These are phyloP conservation scores for Chlorella sp. DNA, from an alignment of 139 green algal species.

Conservation along the genomic window DNA sequence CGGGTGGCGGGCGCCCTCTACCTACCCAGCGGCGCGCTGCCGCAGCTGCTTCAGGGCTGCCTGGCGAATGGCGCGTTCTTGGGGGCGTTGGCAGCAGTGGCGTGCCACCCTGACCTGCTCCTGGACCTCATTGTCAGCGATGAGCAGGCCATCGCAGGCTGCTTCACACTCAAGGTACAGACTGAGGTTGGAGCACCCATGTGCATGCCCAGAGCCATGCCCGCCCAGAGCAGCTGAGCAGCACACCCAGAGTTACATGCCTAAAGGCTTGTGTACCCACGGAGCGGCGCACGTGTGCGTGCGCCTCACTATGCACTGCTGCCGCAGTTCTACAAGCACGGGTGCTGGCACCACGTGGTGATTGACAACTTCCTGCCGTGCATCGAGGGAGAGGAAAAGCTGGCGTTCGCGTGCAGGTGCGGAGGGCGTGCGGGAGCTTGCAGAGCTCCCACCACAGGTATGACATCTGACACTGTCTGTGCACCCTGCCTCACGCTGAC, in stretches of 20 bases:
- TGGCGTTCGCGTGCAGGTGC: conserved; percentile 19
- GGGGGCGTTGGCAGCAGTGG: conserved; percentile 39
- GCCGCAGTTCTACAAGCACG: conserved; percentile 61
- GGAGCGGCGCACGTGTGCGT: too few relatives aligned
- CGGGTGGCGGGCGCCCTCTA: conserved; percentile 28
- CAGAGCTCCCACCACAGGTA: neutral
- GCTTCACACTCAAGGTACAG: conserved; percentile 5
- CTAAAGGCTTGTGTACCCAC: too few relatives aligned
- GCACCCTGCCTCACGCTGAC: conserved; percentile 6
- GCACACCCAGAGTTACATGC: too few relatives aligned
- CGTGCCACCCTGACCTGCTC: conserved; percentile 26
- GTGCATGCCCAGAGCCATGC: neutral
- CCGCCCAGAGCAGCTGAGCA: neutral
- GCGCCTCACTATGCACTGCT: neutral
- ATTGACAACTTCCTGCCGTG: conserved; percentile 35
- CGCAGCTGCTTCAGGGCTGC: conserved; percentile 27
- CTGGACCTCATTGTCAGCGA: conserved; percentile 46
- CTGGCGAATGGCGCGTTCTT: conserved; percentile 26
- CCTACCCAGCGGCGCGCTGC: conserved; percentile 16
- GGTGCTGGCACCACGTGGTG: conserved; percentile 42
- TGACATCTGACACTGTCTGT: neutral
- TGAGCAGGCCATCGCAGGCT: conserved; percentile 14
- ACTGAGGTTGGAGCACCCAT: neutral
- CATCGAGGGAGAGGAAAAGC: conserved; percentile 6
- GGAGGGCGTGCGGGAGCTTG: neutral